Evolutionary conservation across 495 filamentous ascomycete genomes (phyloP), one percentile per base, ranked within the genome.

Genomic region (Tuber borchii): DNA sequence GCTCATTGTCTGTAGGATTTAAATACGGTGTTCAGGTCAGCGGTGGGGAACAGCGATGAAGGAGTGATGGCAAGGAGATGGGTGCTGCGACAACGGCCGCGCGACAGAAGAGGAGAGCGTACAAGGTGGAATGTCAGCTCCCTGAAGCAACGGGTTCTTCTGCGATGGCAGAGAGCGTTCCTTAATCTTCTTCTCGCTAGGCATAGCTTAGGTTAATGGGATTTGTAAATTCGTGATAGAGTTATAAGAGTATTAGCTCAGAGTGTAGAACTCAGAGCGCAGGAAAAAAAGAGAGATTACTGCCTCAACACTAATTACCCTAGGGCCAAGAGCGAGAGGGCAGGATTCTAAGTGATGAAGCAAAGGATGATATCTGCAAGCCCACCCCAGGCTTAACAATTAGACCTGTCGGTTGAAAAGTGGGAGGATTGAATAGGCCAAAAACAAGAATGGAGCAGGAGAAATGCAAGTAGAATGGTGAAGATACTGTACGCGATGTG

Each of bases 61-160:
- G 75, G 73, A 71, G 79, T 78, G 69, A 81, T 71, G 78, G 82
- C 61, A 74, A 68, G 72, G 77, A 77, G 79, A 77, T 75, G 78
- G 71, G 79, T 70, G 79, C 73, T 56, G 79, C 75, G 75, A 69
- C 61, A 73, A 46, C 37, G 70, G 73, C 40, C 65, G 80, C 79
- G 76, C 72, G 56, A 65, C 56, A 74, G 77, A 76, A 69, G 77
- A 76, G 71, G 75, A 74, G 74, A 71, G 76, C 82, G 75, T 87
- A 89, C 88, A 88, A 81, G 91, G 87, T 78, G 94, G 90, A 70
- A 89, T 86, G 75, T 94, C 90, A 48, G 78, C 78, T 79, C 92
- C 87, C 39, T 88, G 87, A 83, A 97, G 88, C 71, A 94, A 88
- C 81, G 92, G 93, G 85, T 97, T 80, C 69, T 70, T 72, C 69